A percentile compares a stretch with the other conserved stretches of the same genome.
phyloP scores from a whole-genome alignment of 129 eudicot species.

The Apium graveolens region DNA sequence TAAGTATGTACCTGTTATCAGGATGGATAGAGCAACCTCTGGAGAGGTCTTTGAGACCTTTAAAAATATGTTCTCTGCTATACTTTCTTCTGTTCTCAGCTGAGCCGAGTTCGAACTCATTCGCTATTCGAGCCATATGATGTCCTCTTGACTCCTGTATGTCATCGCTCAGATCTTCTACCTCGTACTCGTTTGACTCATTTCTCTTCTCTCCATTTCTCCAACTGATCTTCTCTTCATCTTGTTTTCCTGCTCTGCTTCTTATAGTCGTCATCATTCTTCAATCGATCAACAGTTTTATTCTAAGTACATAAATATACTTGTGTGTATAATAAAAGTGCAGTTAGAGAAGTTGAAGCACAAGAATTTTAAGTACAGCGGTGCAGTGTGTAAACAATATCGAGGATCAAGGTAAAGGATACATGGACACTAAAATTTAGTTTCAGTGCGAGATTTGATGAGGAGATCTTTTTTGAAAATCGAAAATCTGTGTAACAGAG shows the following conservation, averaged over 20 bases:
- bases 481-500: no score
- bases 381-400: no score
- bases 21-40: slow-evolving; percentile 58
- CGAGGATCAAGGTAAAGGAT: no score
- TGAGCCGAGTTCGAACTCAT: slow-evolving; percentile 45
- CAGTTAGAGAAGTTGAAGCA: no score
- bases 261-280: background rate
- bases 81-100: slow-evolving; percentile 32
- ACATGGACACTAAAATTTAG: background rate
- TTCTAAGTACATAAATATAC: no score
- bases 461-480: no score
- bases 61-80: slow-evolving; percentile 29
- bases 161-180: slow-evolving; percentile 34
- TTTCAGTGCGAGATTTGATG: background rate
- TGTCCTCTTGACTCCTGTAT: slow-evolving; percentile 38
- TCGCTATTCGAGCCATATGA: slow-evolving; percentile 42
- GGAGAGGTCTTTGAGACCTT: slow-evolving; percentile 61
- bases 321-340: no score
- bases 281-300: background rate
- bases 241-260: background rate
- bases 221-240: background rate
- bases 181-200: slow-evolving; percentile 39
- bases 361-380: no score
- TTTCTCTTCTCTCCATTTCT: slow-evolving; percentile 1
- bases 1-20: slow-evolving; percentile 47